A percentile compares a stretch with the other conserved stretches of the same genome.
Conservation (phyloP, 2,329 filamentous ascomycete species). For the Paecilomyces fulvus region DNA sequence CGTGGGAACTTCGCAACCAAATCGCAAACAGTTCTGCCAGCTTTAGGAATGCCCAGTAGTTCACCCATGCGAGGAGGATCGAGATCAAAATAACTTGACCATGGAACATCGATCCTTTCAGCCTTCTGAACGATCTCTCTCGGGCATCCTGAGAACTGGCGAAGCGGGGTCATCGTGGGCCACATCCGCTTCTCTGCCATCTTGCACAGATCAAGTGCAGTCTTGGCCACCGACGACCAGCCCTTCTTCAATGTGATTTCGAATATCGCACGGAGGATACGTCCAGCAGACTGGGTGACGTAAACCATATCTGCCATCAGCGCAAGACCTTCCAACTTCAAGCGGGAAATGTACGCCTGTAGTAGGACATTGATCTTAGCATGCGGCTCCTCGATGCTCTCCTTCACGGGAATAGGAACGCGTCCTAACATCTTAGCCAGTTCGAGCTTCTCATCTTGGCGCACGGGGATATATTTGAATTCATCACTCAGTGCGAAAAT, state of each 20-base stretch:
- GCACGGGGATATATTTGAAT: conserved; percentile 97
- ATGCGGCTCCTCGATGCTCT: conserved; percentile 91
- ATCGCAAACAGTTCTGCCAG: conserved; percentile 74
- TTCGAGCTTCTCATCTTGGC: conserved; percentile 95
- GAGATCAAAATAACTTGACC: conserved; percentile 89
- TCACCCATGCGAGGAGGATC: conserved; percentile 96
- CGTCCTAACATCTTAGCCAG: conserved; percentile 80
- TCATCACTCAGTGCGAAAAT: conserved; percentile 94
- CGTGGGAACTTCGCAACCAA: conserved; percentile 89
- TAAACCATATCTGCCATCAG: conserved; percentile 99
- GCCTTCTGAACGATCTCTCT: conserved; percentile 83
- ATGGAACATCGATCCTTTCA: conserved; percentile 88
- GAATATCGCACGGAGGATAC: conserved; percentile 90
- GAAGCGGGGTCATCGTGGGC: conserved; percentile 94
- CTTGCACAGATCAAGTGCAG: conserved; percentile 89
- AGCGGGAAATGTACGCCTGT: conserved; percentile 90
- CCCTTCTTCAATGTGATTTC: conserved; percentile 97
- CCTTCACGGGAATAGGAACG: conserved; percentile 94
- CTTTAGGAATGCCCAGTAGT: conserved; percentile 80
- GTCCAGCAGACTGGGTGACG: conserved; percentile 92
- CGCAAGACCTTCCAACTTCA: conserved; percentile 87
- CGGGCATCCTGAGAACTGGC: conserved; percentile 78
- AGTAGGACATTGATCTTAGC: conserved; percentile 97
- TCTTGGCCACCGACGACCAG: conserved; percentile 88
- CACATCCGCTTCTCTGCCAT: conserved; percentile 99